Conservation (phyloP, 495 filamentous ascomycete genomes). For the Acidiella bohemica region DNA sequence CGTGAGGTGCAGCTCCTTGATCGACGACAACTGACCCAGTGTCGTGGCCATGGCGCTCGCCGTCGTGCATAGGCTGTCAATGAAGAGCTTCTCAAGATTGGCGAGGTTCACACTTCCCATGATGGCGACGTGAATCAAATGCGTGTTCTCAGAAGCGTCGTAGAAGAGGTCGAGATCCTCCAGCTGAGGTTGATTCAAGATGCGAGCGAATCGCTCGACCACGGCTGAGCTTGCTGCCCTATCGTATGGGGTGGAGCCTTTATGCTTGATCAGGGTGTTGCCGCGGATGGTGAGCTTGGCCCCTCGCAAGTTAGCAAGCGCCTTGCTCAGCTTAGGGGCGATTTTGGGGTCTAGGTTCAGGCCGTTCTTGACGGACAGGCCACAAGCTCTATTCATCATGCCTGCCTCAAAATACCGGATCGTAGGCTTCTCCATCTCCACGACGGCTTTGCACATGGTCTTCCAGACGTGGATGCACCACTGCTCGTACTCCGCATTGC, state of each 20-base stretch:
- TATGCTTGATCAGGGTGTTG: slow-evolving; percentile 1
- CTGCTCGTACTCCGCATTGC: background rate
- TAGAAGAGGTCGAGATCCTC: background rate
- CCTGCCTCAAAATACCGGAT: slow-evolving; percentile 1
- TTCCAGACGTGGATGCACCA: slow-evolving; percentile 6
- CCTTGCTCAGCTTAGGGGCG: background rate
- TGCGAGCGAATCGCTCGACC: slow-evolving; percentile 1
- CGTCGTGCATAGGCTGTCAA: slow-evolving; percentile 1
- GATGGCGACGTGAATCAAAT: background rate
- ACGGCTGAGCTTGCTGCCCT: background rate
- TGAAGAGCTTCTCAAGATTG: slow-evolving; percentile 2
- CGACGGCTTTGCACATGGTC: background rate
- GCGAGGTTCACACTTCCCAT: slow-evolving; percentile 1
- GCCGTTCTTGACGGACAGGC: slow-evolving; percentile 1
- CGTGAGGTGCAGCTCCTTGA: slow-evolving; percentile 4
- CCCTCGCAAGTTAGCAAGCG: background rate
- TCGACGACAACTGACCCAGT: background rate
- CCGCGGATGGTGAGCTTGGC: slow-evolving; percentile 1
- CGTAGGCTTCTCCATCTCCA: slow-evolving; percentile 1
- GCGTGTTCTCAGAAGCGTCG: background rate
- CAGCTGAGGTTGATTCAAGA: background rate
- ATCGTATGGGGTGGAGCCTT: background rate
- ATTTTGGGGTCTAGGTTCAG: slow-evolving; percentile 4
- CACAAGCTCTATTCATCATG: background rate
- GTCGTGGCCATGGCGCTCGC: background rate